These are phyloP conservation scores for Avena eriantha DNA, from an alignment of 176 grass and related monocot genomes.

Conservation along the genomic window DNA sequence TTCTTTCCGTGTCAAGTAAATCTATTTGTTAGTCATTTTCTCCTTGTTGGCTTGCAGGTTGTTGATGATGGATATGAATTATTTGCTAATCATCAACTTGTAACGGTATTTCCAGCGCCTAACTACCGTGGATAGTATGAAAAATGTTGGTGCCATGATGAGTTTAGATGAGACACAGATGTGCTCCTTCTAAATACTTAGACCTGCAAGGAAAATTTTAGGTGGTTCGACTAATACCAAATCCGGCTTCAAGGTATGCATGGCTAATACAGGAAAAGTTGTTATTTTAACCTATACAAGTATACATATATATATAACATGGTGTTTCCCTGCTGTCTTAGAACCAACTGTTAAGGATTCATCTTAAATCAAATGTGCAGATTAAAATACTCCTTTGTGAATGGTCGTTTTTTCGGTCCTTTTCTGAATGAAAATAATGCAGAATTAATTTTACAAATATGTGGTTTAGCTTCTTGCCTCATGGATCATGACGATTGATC, in stretches of 20 bases:
- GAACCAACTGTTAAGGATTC: no score
- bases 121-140: slow-evolving; percentile 79
- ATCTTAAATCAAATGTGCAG: no score
- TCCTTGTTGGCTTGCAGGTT: slow-evolving; percentile 50
- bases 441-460: no score
- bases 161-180: slow-evolving; percentile 73
- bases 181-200: slow-evolving; percentile 81
- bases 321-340: not conserved
- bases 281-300: not conserved
- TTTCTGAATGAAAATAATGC: no score
- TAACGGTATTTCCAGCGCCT: slow-evolving; percentile 74
- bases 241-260: slow-evolving; percentile 64
- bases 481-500: no score
- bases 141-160: slow-evolving; percentile 85
- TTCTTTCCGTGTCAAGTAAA: slow-evolving; percentile 6
- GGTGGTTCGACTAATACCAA: slow-evolving; percentile 51
- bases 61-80: slow-evolving; percentile 89
- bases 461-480: no score
- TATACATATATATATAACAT: slow-evolving; percentile 2
- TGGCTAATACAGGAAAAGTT: not conserved
- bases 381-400: not conserved
- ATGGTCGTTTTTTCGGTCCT: no score
- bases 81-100: slow-evolving; percentile 65
- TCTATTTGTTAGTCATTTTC: not conserved
- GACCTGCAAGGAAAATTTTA: slow-evolving; percentile 55